phyloP scores from a whole-genome alignment of 768 basidiomycete genomes.

The Daedaleopsis nitida region DNA sequence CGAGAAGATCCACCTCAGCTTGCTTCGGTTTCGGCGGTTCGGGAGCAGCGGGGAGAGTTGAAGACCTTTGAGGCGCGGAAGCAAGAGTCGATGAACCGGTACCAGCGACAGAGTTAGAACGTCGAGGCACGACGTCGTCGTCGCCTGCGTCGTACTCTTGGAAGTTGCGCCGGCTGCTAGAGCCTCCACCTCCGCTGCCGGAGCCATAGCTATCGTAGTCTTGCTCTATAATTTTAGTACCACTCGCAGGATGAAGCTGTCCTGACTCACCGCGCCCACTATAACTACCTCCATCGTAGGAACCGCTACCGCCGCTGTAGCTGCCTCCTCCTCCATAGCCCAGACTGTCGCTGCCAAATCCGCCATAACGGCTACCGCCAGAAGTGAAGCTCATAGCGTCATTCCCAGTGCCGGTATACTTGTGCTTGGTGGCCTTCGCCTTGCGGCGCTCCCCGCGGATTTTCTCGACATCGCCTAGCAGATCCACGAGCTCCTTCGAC shows the following conservation, averaged over 20 bases:
- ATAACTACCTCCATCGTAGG: conserved; percentile 29
- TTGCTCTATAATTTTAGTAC: not conserved
- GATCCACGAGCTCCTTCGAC: conserved; percentile 87
- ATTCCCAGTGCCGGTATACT: conserved; percentile 87
- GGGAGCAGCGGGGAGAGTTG: conserved; percentile 36
- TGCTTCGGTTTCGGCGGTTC: conserved; percentile 45
- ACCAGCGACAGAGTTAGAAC: conserved; percentile 40
- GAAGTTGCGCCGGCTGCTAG: conserved; percentile 56
- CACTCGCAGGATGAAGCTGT: not conserved
- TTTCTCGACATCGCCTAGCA: conserved; percentile 87
- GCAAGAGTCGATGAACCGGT: conserved; percentile 32
- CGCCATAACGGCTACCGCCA: conserved; percentile 63
- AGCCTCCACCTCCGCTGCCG: conserved; percentile 37
- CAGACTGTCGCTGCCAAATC: conserved; percentile 63
- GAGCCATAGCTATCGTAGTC: conserved; percentile 2
- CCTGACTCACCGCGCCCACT: conserved; percentile 32
- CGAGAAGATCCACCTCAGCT: conserved; percentile 68
- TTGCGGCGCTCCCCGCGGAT: conserved; percentile 89
- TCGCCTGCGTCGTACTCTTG: conserved; percentile 98
- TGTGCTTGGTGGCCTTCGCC: conserved; percentile 87
- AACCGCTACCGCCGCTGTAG: conserved; percentile 35
- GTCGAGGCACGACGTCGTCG: conserved; percentile 60
- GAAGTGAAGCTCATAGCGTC: conserved; percentile 71
- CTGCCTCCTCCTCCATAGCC: conserved; percentile 34
- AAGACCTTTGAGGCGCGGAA: conserved; percentile 40